Conservation (phyloP, 164 flowering plant species). For the Malania oleifera region DNA sequence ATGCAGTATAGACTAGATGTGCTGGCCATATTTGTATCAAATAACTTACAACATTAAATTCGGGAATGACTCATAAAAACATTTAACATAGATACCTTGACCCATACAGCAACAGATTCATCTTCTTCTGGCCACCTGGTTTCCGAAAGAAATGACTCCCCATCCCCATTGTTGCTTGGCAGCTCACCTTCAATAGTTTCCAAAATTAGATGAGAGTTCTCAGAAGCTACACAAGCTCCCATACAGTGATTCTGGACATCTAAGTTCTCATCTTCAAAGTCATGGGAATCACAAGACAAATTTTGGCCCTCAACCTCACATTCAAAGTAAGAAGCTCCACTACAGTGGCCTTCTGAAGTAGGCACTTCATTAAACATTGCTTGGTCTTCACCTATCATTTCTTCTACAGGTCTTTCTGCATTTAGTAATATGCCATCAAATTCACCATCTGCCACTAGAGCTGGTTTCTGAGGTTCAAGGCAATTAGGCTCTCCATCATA, state of each 20-base stretch:
- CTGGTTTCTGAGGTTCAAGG: slow-evolving; percentile 26
- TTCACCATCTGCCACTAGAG: slow-evolving; percentile 20
- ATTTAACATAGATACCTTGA: slow-evolving; percentile 52
- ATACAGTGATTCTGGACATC: slow-evolving; percentile 19
- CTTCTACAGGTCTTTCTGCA: slow-evolving; percentile 21
- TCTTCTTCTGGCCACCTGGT: slow-evolving; percentile 51
- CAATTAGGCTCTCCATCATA: slow-evolving; percentile 26
- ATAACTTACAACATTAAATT: too few species aligned
- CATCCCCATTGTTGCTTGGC: slow-evolving; percentile 30
- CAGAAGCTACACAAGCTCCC: slow-evolving; percentile 25
- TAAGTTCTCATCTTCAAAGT: slow-evolving; percentile 32
- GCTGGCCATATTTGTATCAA: too few species aligned
- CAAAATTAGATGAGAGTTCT: slow-evolving; percentile 26
- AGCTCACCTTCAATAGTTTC: slow-evolving; percentile 38
- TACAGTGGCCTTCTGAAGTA: slow-evolving; percentile 23
- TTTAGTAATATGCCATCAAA: slow-evolving; percentile 14
- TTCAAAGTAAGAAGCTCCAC: slow-evolving; percentile 29
- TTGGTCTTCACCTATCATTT: slow-evolving; percentile 27
- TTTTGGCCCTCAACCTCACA: slow-evolving; percentile 31
- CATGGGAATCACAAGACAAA: slow-evolving; percentile 27
- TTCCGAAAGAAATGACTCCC: slow-evolving; percentile 29
- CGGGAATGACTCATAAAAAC: slow-evolving; percentile 2
- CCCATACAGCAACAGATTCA: slow-evolving; percentile 78
- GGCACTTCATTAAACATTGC: slow-evolving; percentile 20
- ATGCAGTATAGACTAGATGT: too few species aligned